Evolutionary conservation across 1,284 basidiomycete genomes (phyloP), one percentile per base, ranked within the genome.

Genomic region (Malassezia sp.): DNA sequence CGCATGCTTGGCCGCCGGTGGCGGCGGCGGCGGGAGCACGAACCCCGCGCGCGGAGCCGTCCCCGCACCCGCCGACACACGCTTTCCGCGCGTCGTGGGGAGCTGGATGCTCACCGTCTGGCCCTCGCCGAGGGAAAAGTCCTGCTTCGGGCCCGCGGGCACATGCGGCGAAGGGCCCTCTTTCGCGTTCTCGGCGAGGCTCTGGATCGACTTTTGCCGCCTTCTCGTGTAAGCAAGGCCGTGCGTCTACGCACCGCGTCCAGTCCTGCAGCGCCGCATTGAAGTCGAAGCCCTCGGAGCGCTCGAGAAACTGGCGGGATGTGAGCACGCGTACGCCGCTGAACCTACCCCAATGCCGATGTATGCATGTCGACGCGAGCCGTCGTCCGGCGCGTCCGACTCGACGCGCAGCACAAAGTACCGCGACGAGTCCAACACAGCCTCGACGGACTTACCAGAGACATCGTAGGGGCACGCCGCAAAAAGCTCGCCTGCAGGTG

Each of bases 111-210:
- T 83, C 71, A 97, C 90, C 0, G 90, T 96, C 69, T 97, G 85
- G 12, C 93, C 93, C 62, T 90, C 87, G 68, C 95, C 96, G 59
- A 97, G 74, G 27, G 83, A 84, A 70, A 93, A 96, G 67, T 97
- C 91, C 75, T 88, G 87, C 2, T 84, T 86, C 2, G 82, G 85
- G 3, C 77, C 67, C 2, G 58, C 17, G 14, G 85, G 82, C 8
- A 70, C 20, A 40, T 71, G 67, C 7, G 67, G 67, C 12, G 67
- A 70, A 2, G 61, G 58, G 2, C 49, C n/a, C n/a, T n/a, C n/a
- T n/a, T n/a, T n/a, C n/a, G n/a, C n/a, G n/a, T n/a, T n/a, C n/a
- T n/a, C n/a, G n/a, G n/a, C n/a, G n/a, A n/a, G n/a, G n/a, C n/a
- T n/a, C n/a, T n/a, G n/a, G n/a, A n/a, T n/a, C n/a, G n/a, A n/a